A percentile compares a stretch with the other conserved stretches of the same genome.
These are phyloP conservation scores for Backusella circina DNA, from an alignment of 192 early-diverging fungal species.

Conservation along the genomic window DNA sequence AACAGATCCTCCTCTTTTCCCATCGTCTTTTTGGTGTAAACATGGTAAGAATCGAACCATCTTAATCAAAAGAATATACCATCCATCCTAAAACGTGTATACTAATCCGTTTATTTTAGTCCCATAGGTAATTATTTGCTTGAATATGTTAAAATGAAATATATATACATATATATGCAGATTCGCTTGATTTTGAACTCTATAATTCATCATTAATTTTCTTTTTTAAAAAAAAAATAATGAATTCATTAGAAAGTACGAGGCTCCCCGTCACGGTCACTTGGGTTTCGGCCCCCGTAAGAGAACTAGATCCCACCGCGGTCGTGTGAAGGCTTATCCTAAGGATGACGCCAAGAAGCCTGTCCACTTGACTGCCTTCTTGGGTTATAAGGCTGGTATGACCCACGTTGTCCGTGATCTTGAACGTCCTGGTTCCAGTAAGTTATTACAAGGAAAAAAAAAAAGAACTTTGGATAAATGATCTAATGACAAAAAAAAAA, in stretches of 20 bases:
- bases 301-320: conserved; percentile 90
- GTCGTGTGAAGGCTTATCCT: conserved; percentile 99
- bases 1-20: conserved; percentile 9
- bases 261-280: conserved; percentile 85
- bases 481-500: neutral
- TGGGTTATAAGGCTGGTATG: conserved; percentile 99
- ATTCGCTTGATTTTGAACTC: neutral
- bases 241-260: neutral
- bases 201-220: neutral
- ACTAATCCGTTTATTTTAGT: neutral
- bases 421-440: conserved; percentile 93
- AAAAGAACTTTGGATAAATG: neutral
- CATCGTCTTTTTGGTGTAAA: conserved; percentile 17
- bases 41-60: neutral
- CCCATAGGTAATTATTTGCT: conserved; percentile 7
- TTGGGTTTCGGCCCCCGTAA: conserved; percentile 72
- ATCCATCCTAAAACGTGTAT: neutral
- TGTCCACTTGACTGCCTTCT: conserved; percentile 98
- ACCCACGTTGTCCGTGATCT: conserved; percentile 99
- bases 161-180: neutral
- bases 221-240: neutral
- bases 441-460: neutral
- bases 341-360: conserved; percentile 96
- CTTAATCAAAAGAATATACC: neutral
- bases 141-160: neutral